phyloP scores from a whole-genome alignment of 2,329 filamentous ascomycete species.

The Alternaria brassicicola region DNA sequence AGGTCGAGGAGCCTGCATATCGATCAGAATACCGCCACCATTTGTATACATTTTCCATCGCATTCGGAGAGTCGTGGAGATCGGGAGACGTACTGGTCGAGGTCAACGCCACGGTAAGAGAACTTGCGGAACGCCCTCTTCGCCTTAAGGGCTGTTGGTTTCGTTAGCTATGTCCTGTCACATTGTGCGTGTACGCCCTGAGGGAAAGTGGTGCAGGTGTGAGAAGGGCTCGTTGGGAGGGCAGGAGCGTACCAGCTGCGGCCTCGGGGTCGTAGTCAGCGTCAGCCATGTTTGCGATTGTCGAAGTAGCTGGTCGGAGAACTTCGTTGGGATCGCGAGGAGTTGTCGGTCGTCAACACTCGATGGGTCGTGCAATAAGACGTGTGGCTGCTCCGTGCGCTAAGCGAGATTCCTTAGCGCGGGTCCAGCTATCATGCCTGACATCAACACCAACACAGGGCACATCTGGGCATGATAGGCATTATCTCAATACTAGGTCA shows the following conservation, averaged over 20 bases:
- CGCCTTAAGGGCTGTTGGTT: slow-evolving; percentile 86
- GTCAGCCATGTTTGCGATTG: slow-evolving; percentile 80
- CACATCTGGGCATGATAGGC: not conserved
- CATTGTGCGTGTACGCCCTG: slow-evolving; percentile 5
- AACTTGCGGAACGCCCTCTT: slow-evolving; percentile 99
- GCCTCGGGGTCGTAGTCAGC: slow-evolving; percentile 67
- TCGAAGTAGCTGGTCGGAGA: slow-evolving; percentile 52
- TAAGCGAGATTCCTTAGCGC: slow-evolving; percentile 18
- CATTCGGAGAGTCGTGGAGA: not conserved
- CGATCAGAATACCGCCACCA: slow-evolving; percentile 25
- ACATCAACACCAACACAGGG: not conserved
- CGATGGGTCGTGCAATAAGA: not conserved
- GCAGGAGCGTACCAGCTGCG: slow-evolving; percentile 72
- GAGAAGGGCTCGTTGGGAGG: slow-evolving; percentile 14
- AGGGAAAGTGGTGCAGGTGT: slow-evolving; percentile 13
- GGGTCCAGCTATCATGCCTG: not conserved
- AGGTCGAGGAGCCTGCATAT: slow-evolving; percentile 89
- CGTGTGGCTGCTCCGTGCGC: slow-evolving; percentile 12
- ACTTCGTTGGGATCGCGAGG: slow-evolving; percentile 45
- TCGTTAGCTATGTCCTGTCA: slow-evolving; percentile 36
- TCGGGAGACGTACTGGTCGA: slow-evolving; percentile 83
- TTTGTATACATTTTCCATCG: not conserved
- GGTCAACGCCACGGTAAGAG: slow-evolving; percentile 98
- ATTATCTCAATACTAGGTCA: not conserved
- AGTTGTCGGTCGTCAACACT: slow-evolving; percentile 34